Percentiles rank a stretch among this genome's conserved stretches.
phyloP scores from a whole-genome alignment of 2,329 filamentous ascomycete species.

The Colletotrichum sp. region DNA sequence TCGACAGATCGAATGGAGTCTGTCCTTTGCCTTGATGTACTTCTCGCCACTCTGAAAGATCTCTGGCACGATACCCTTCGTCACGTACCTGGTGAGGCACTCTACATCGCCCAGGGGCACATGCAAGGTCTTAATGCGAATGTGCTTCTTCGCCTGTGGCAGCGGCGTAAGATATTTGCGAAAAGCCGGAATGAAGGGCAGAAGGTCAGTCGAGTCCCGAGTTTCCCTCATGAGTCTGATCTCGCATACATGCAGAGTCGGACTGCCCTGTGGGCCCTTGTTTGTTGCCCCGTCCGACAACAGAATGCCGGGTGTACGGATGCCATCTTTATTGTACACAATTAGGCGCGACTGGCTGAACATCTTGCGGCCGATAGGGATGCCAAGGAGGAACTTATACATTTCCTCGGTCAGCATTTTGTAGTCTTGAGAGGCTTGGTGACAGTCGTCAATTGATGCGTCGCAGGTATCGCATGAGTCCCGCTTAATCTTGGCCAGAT shows the following conservation, averaged over 20 bases:
- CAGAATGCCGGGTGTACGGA: constrained; percentile 82
- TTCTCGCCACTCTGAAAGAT: constrained; percentile 60
- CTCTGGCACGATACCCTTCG: constrained; percentile 64
- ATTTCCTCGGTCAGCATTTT: constrained; percentile 81
- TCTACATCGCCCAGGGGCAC: constrained; percentile 82
- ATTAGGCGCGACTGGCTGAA: constrained; percentile 79
- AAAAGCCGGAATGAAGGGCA: constrained; percentile 81
- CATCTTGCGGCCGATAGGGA: constrained; percentile 82
- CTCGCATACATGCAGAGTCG: constrained; percentile 79
- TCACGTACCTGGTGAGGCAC: constrained; percentile 75
- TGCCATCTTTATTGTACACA: constrained; percentile 84
- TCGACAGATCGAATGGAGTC: constrained; percentile 71
- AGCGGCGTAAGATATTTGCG: constrained; percentile 70
- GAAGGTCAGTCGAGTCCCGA: constrained; percentile 80
- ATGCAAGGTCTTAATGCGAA: constrained; percentile 70
- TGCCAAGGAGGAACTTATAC: constrained; percentile 76
- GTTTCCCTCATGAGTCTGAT: constrained; percentile 72
- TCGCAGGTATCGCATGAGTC: constrained; percentile 86
- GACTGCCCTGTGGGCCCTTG: constrained; percentile 60
- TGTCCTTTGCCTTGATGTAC: constrained; percentile 64
- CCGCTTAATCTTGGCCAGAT: constrained; percentile 87
- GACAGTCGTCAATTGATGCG: constrained; percentile 77
- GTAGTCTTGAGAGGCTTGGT: constrained; percentile 81
- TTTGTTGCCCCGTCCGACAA: constrained; percentile 75
- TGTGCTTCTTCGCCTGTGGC: constrained; percentile 68